phyloP scores from a whole-genome alignment of 257 asterid species.

The Avicennia marina region DNA sequence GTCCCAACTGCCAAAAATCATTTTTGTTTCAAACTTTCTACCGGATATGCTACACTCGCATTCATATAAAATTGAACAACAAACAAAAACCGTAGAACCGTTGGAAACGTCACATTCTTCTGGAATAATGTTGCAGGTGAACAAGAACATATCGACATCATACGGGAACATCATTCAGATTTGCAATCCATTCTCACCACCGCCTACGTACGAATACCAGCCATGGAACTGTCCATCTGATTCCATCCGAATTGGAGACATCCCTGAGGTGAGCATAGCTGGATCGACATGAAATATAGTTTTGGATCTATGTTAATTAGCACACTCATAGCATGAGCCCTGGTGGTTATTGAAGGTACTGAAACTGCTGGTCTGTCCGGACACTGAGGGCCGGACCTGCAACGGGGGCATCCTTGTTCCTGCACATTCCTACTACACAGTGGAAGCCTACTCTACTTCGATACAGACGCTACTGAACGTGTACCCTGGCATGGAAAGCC shows the following conservation, averaged over 20 bases:
- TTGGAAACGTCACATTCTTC: too few species aligned
- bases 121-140: constrained; percentile 49
- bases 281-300: background rate
- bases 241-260: constrained; percentile 52
- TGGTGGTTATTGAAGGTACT: constrained; percentile 28
- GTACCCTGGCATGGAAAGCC: constrained; percentile 64
- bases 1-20: too few species aligned
- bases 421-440: constrained; percentile 26
- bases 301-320: background rate
- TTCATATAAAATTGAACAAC: too few species aligned
- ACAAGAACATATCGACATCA: constrained; percentile 45
- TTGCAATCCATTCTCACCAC: constrained; percentile 86
- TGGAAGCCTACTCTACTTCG: constrained; percentile 51
- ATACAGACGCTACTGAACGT: constrained; percentile 57
- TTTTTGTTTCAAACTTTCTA: too few species aligned
- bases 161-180: constrained; percentile 58
- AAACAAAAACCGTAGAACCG: too few species aligned
- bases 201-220: constrained; percentile 55
- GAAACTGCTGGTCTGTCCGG: constrained; percentile 54
- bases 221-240: constrained; percentile 47
- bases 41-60: too few species aligned
- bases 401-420: constrained; percentile 63
- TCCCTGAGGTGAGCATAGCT: constrained; percentile 39
- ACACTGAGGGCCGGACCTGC: constrained; percentile 34
- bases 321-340: background rate